These are phyloP conservation scores for Xerocomellus intermedius DNA, from an alignment of 768 basidiomycete genomes.

Conservation along the genomic window DNA sequence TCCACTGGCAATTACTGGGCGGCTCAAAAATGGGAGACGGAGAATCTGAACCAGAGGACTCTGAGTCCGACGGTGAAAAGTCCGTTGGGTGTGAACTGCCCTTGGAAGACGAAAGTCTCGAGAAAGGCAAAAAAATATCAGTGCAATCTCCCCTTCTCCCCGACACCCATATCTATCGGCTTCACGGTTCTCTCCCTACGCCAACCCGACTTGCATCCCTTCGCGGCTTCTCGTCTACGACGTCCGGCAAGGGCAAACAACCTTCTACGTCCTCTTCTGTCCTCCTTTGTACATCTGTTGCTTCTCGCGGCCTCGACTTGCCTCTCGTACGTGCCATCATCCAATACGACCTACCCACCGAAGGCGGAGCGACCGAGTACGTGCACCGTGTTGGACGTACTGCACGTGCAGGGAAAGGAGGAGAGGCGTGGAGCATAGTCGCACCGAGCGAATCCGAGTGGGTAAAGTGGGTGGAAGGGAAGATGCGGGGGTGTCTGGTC, in stretches of 20 bases:
- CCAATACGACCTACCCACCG: conserved; percentile 97
- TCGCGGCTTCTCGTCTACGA: conserved; percentile 66
- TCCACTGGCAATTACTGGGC: conserved; percentile 86
- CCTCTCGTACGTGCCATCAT: conserved; percentile 92
- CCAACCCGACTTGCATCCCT: conserved; percentile 77
- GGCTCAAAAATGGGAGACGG: conserved; percentile 61
- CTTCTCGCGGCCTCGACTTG: conserved; percentile 96
- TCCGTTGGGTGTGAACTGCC: conserved; percentile 24
- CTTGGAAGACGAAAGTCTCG: conserved; percentile 24
- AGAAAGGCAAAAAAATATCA: conserved; percentile 45
- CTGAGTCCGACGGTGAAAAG: conserved; percentile 26
- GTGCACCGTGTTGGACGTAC: conserved; percentile 97
- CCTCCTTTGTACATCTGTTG: conserved; percentile 93
- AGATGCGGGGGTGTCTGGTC: conserved; percentile 61
- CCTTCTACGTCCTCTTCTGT: conserved; percentile 54
- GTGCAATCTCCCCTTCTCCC: conserved; percentile 77
- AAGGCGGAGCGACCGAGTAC: conserved; percentile 95
- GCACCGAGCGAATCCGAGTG: conserved; percentile 84
- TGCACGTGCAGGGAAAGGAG: conserved; percentile 92
- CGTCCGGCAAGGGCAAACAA: conserved; percentile 31
- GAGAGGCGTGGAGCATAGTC: conserved; percentile 94
- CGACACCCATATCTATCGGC: conserved; percentile 74
- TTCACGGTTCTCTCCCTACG: conserved; percentile 91
- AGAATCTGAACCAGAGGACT: conserved; percentile 24
- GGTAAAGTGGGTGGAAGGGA: conserved; percentile 85